Evolutionary conservation across 148 eudicot genomes (phyloP).

Genomic region (Fallopia convolvulus): DNA sequence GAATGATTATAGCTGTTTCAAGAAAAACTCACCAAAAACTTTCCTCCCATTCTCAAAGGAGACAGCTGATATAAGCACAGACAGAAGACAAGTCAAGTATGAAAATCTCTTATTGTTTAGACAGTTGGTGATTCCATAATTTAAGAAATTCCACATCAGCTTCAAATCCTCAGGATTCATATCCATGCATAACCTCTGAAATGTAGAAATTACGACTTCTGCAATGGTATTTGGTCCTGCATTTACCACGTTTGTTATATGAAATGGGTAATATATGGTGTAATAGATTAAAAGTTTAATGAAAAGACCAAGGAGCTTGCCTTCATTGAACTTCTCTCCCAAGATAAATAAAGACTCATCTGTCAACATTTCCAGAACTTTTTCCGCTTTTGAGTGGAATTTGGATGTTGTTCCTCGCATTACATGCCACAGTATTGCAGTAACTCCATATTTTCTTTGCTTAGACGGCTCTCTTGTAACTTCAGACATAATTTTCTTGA

Average conservation of each 20-base stretch:
- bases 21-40: constrained; percentile 42
- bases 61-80: constrained; percentile 56
- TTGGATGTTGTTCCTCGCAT: constrained; percentile 77
- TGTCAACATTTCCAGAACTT: constrained; percentile 36
- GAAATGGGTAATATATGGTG: background rate
- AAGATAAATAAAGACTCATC: constrained; percentile 33
- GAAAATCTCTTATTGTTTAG: constrained; percentile 23
- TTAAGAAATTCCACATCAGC: constrained; percentile 51
- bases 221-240: constrained; percentile 52
- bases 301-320: constrained; percentile 25
- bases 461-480: constrained; percentile 60
- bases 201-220: constrained; percentile 49
- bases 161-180: constrained; percentile 40
- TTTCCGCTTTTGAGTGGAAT: constrained; percentile 71
- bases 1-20: background rate
- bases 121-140: constrained; percentile 30
- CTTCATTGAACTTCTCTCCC: constrained; percentile 51
- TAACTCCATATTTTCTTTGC: constrained; percentile 59
- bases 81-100: constrained; percentile 50
- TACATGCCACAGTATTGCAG: constrained; percentile 57
- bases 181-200: constrained; percentile 55
- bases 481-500: constrained; percentile 49
- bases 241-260: constrained; percentile 1
- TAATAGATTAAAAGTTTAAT: background rate
- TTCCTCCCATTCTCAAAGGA: constrained; percentile 43